Evolutionary conservation across 495 filamentous ascomycete genomes (phyloP).

Genomic region (Chaetomium cochliodes): DNA sequence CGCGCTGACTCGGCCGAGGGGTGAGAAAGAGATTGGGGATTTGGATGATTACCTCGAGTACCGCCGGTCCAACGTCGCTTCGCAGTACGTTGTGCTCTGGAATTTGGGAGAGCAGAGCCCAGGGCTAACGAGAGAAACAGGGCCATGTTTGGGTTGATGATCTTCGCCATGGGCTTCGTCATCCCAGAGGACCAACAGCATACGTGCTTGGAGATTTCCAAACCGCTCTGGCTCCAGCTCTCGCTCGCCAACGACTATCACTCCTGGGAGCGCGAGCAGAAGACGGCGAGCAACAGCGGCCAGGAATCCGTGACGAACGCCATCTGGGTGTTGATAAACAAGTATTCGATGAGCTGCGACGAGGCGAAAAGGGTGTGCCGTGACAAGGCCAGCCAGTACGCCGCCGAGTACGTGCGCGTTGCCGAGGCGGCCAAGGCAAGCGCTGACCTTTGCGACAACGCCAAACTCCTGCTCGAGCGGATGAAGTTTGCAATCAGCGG

Average conservation of each 20-base stretch:
- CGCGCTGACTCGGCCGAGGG: background rate
- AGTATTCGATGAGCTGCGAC: slow-evolving; percentile 3
- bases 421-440: background rate
- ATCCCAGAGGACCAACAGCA: slow-evolving; percentile 15
- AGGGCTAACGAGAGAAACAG: background rate
- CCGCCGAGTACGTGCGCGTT: background rate
- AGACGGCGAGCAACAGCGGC: background rate
- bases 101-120: background rate
- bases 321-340: slow-evolving; percentile 12
- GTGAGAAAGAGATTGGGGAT: background rate
- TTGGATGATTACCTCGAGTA: slow-evolving; percentile 19
- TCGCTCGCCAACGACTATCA: slow-evolving; percentile 10
- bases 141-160: background rate
- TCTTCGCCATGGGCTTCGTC: slow-evolving; percentile 5
- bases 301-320: background rate
- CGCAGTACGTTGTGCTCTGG: background rate
- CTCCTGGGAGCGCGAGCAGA: slow-evolving; percentile 12
- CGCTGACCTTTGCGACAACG: slow-evolving; percentile 9
- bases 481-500: slow-evolving; percentile 6
- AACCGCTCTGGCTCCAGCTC: slow-evolving; percentile 5
- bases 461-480: background rate
- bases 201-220: slow-evolving; percentile 5
- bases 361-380: slow-evolving; percentile 10
- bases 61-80: background rate
- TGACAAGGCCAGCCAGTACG: background rate